Evolutionary conservation across 2,329 filamentous ascomycete genomes (phyloP), one percentile per base, ranked within the genome.

Genomic region (Venturia aucupariae): DNA sequence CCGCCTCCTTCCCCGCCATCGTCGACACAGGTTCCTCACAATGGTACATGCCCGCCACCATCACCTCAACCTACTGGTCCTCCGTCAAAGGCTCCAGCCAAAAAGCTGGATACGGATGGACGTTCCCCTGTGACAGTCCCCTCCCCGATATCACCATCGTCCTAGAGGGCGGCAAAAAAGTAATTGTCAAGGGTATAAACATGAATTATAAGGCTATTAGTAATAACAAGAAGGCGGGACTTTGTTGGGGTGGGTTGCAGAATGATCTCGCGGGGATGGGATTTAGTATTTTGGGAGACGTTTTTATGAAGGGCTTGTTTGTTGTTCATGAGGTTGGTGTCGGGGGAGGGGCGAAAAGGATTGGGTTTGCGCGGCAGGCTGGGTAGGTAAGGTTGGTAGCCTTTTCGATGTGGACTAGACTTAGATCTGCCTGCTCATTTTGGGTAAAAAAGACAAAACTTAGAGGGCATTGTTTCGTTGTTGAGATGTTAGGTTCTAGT

Each of bases 241-340:
- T 41, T 11, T 60, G 90, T 80, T 92, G 84, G 73, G 90, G 90
- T 64, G 90, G 90, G 60, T 82, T 95, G 67, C 90, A 94, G 79
- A 80, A 76, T 67, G 79, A 82, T 69, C 70, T 74, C 1, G 74
- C 87, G 59, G 80, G 80, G 5, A 75, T 87, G 59, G 80, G 80
- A 4, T 80, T 86, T 67, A 84, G 81, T 64, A 90, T 94, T 71
- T 83, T 92, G 64, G 90, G 90, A 11, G 89, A 92, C 66, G 80
- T 89, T 64, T 90, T 92, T 78, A 81, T 94, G 68, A 94, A 94
- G 83, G 84, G 84, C 63, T 80, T 89, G 68, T 92, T 89, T 72
- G 85, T 88, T 38, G 84, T 90, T 57, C 91, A 90, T 73, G 87
- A 91, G 22, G 59, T 71, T 74, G 75, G 69, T 74, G 22, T 2